A percentile compares a stretch with the other conserved stretches of the same genome.
Conservation (phyloP, 495 filamentous ascomycete genomes). For the Penicillium dipodomyicola region DNA sequence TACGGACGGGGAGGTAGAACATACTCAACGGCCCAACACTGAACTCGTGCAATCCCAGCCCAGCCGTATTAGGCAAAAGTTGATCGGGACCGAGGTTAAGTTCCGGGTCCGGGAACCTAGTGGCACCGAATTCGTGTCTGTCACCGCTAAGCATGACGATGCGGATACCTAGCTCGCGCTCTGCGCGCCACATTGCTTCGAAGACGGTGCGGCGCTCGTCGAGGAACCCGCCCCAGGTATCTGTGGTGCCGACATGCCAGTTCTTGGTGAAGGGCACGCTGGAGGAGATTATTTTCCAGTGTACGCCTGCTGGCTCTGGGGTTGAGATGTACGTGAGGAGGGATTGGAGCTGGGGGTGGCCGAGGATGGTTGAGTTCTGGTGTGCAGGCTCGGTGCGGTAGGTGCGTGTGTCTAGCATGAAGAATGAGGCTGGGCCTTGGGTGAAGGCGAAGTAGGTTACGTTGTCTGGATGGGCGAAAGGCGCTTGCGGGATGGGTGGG, state of each 20-base stretch:
- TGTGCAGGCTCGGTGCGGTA: slow-evolving; percentile 69
- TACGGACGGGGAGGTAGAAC: slow-evolving; percentile 85
- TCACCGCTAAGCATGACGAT: slow-evolving; percentile 87
- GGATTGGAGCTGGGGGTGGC: slow-evolving; percentile 70
- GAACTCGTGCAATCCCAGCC: slow-evolving; percentile 75
- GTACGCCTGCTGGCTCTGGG: slow-evolving; percentile 68
- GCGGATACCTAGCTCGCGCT: slow-evolving; percentile 63
- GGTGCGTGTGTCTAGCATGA: slow-evolving; percentile 87
- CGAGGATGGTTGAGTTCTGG: slow-evolving; percentile 80
- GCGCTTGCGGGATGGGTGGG: slow-evolving; percentile 58
- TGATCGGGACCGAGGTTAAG: slow-evolving; percentile 22
- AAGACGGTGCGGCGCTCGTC: slow-evolving; percentile 74
- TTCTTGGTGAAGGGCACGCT: slow-evolving; percentile 96
- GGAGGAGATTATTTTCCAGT: slow-evolving; percentile 89
- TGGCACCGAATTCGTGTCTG: slow-evolving; percentile 92
- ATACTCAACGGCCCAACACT: slow-evolving; percentile 84
- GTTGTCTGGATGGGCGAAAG: slow-evolving; percentile 42
- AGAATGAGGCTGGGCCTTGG: slow-evolving; percentile 88
- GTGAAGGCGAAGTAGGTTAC: slow-evolving; percentile 83
- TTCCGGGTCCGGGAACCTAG: slow-evolving; percentile 73
- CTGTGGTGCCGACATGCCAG: slow-evolving; percentile 76
- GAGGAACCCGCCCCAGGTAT: slow-evolving; percentile 93
- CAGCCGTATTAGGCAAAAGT: slow-evolving; percentile 30
- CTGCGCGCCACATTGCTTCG: slow-evolving; percentile 85
- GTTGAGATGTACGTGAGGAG: slow-evolving; percentile 71